Base-by-base conservation (phyloP, 805 yeast species). In the Alloascoidea africana region DNA sequence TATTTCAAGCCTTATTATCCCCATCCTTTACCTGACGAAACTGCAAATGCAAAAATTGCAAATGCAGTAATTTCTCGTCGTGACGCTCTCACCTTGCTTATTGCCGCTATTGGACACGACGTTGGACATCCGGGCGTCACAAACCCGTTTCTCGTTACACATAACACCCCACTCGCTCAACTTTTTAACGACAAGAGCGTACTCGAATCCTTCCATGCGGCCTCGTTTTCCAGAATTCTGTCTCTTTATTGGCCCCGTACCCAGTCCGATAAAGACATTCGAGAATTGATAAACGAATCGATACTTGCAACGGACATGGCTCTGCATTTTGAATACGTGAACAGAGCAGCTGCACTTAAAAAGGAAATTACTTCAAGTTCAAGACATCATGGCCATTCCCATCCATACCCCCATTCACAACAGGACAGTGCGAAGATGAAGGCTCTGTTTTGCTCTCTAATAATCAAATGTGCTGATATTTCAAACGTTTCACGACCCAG, bases 61-160 rank as follows among this genome's bases (percentile, higher is more conserved):
- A 33, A 27, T 51, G 16, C 39, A 8, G n/a, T n/a, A 8, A 23
- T 23, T n/a, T 23, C 51, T 14, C 65, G 58, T 39, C 47, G 52
- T 18, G 78, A 78, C 46, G 63, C 67, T 2, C 58, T 81, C 35
- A 70, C 80, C 1, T 57, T 85, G 17, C 65, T 83, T 23, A 61
- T 87, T 8, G 82, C 95, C 0, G 91, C 95, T 1, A 59, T 87
- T 33, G 97, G 97, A 38, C 98, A 91, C 59, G 98, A 91, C 55
- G 74, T 83, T 19, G 94, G 96, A 16, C 98, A 91, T 56, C 97
- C 97, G 0, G 98, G 97, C 2, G 73, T 86, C n/a, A 85, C 94
- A 11, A 84, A 85, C 54, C 70, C 73, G 27, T 74, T 85, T 45
- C 59, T 89, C 53, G 59, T 63, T 16, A 62, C 69, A 41, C 53